Base-by-base conservation (phyloP, 805 yeast species). In the Pichia cabralensis region DNA sequence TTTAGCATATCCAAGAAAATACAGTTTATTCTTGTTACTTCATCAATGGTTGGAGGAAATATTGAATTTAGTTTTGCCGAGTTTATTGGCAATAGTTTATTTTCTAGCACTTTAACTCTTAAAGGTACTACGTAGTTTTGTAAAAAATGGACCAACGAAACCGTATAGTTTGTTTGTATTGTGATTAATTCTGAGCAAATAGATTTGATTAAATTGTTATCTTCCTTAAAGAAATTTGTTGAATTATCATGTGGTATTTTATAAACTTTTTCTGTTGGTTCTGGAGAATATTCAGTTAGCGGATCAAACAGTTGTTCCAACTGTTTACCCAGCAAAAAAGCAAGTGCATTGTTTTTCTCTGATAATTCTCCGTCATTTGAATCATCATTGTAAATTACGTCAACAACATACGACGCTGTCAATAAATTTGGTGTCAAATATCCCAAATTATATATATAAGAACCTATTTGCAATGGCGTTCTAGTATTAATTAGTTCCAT, bases 21-120 rank as follows among this genome's bases (percentile, higher is more conserved):
- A 50, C 95, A 83, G 51, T 88, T 88, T 26, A 89, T 78, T 49
- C 96, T 67, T 9, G 94, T 82, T 13, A 89, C 77, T 59, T 89
- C 97, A 56, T 89, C 96, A 14, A 89, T 80, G 0, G 97, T 89
- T 1, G 96, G 96, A 3, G 97, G 96, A 50, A 89, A 86, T 1
- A 85, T 67, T 31, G 75, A 66, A 54, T 89, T 88, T 22, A 88
- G 64, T 44, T 75, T 74, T 2, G 77, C 56, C 3, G 81, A 75
- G 1, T 83, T 76, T 27, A 73, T 52, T 9, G 65, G 65, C 4
- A 68, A 62, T 6, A 76, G 54, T 26, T 67, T 67, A 1, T 69
- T 69, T 35, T 74, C 68, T 22, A 84, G 55, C 1, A 80, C 85
- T 38, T 68, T 67, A 12, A 81, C 72, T 45, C 97, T 67, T 24